Conservation (phyloP, 108 stramenopile genomes). For the Conticribra weissflogii region DNA sequence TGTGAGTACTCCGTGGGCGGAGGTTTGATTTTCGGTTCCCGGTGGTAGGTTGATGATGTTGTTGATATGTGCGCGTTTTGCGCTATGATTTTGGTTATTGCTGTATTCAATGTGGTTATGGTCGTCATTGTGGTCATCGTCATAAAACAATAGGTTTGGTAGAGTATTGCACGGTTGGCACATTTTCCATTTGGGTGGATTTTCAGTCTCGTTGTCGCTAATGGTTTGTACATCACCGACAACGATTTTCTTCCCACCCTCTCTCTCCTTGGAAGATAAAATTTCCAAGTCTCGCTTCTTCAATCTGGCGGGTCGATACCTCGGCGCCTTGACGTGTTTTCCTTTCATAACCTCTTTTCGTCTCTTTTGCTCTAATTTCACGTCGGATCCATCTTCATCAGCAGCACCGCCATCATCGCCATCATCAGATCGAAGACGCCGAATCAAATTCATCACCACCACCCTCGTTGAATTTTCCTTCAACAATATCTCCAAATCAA, state of each 20-base stretch:
- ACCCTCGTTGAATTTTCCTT: slow-evolving; percentile 3
- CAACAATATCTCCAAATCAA: neutral
- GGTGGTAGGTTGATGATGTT: slow-evolving; percentile 22
- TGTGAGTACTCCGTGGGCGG: slow-evolving; percentile 43
- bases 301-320: slow-evolving; percentile 13
- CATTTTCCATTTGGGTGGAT: slow-evolving; percentile 15
- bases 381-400: neutral
- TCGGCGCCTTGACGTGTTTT: slow-evolving; percentile 4
- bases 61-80: neutral
- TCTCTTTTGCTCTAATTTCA: no score
- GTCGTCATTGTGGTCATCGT: no score
- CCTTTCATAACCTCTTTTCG: neutral
- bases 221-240: no score
- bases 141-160: no score
- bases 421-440: neutral
- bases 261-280: slow-evolving; percentile 21
- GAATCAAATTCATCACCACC: neutral
- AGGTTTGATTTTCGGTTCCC: slow-evolving; percentile 16
- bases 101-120: no score
- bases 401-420: neutral
- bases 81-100: no score
- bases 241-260: neutral
- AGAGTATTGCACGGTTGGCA: slow-evolving; percentile 7
- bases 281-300: slow-evolving; percentile 20
- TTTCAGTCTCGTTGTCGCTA: neutral